These are phyloP conservation scores for Arachnomyces sp. DNA, from an alignment of 2,329 filamentous ascomycete species.

Conservation along the genomic window DNA sequence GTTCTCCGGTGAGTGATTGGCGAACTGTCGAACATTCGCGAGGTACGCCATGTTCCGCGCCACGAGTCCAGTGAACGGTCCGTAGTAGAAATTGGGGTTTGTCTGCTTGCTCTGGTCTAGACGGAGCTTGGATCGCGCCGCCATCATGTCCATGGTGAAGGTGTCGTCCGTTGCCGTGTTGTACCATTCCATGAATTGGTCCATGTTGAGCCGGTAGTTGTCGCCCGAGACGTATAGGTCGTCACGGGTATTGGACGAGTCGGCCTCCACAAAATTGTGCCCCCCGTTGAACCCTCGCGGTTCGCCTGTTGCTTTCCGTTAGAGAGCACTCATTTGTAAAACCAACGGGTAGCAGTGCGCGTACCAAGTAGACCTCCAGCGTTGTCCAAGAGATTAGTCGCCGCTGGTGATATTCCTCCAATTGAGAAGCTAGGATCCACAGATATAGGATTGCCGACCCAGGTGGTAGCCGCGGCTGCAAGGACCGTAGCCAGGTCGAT, in stretches of 20 bases:
- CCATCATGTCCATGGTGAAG: constrained; percentile 38
- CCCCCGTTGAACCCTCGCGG: constrained; percentile 43
- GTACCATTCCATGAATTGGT: constrained; percentile 44
- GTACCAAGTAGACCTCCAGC: constrained; percentile 37
- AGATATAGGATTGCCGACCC: constrained; percentile 44
- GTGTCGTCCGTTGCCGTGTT: constrained; percentile 31
- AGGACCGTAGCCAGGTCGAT: constrained; percentile 36
- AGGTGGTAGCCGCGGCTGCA: constrained; percentile 40
- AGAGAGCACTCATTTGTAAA: too few relatives aligned
- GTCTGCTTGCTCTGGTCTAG: constrained; percentile 41
- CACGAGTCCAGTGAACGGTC: constrained; percentile 44
- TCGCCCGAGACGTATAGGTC: constrained; percentile 47
- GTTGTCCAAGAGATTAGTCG: constrained; percentile 37
- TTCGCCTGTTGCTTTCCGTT: constrained; percentile 22
- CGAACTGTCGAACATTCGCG: constrained; percentile 37
- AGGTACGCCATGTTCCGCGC: constrained; percentile 42
- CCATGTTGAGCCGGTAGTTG: constrained; percentile 44
- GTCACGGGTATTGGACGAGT: constrained; percentile 45
- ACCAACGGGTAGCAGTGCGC: not conserved
- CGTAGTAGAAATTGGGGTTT: constrained; percentile 49
- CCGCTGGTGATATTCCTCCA: constrained; percentile 34
- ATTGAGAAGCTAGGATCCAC: constrained; percentile 45
- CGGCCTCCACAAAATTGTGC: constrained; percentile 49
- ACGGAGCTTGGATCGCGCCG: constrained; percentile 35
- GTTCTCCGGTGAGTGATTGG: constrained; percentile 38